These are phyloP conservation scores for Symmetrospora coprosmae DNA, from an alignment of 768 basidiomycete species.

Conservation along the genomic window DNA sequence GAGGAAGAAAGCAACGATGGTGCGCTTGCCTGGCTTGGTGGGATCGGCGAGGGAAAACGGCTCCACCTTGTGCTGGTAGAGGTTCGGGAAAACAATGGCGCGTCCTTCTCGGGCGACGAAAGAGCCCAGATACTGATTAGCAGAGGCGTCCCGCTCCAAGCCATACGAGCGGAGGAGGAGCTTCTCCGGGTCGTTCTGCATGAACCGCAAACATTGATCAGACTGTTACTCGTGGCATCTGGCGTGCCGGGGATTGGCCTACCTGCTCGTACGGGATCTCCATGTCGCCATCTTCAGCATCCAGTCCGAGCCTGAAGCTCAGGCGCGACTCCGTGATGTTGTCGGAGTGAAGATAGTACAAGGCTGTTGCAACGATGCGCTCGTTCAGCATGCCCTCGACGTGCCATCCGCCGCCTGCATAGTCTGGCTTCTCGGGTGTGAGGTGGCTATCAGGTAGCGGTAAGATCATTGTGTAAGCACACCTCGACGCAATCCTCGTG, in stretches of 20 bases:
- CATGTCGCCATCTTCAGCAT: background rate
- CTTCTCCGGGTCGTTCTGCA: background rate
- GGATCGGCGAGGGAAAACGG: conserved; percentile 41
- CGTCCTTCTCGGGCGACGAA: conserved; percentile 39
- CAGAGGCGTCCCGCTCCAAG: background rate
- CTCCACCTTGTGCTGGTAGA: conserved; percentile 44
- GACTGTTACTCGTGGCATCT: background rate
- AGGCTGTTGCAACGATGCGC: conserved; percentile 28
- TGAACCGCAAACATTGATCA: background rate
- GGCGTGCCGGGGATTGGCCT: background rate
- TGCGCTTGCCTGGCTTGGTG: conserved; percentile 41
- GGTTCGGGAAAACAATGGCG: conserved; percentile 46
- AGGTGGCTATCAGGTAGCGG: conserved; percentile 34
- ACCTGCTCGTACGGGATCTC: conserved; percentile 4
- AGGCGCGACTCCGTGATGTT: conserved; percentile 37
- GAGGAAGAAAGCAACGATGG: conserved; percentile 43
- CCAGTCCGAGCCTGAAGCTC: background rate
- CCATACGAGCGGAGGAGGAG: background rate
- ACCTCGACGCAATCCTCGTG: background rate
- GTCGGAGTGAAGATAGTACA: conserved; percentile 27
- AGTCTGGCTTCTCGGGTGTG: conserved; percentile 41
- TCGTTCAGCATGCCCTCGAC: conserved; percentile 39
- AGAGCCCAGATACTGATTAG: conserved; percentile 28
- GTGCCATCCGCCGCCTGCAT: conserved; percentile 43
- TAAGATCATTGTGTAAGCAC: too few relatives aligned